Evolutionary conservation across 805 yeast species (phyloP), one percentile per base, ranked within the genome.

Genomic region (Scheffersomyces amazonensis): DNA sequence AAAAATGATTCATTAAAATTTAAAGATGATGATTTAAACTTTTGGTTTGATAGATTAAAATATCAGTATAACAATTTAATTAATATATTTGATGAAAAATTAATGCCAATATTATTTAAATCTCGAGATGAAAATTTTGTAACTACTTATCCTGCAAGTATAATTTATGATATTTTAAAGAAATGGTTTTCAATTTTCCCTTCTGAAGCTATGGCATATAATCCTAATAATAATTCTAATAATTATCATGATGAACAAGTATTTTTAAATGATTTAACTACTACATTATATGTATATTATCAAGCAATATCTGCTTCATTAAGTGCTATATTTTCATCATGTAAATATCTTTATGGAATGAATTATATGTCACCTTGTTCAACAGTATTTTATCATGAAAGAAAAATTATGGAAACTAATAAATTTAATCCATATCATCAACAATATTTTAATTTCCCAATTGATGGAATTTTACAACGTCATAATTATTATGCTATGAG

Each of bases 401-500:
- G 30, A 28, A 32, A 44, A 13, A 31, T 35, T 5, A 40, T 36
- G 42, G 36, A 42, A 12, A 32, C 36, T 4, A 17, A 27, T 24
- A 33, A 33, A 22, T 19, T 34, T 11, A 48, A 45, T 31, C 35
- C 30, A 18, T 42, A 33, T 31, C 39, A 43, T 18, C 21, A 34
- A 11, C 24, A 22, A 6, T 31, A 39, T 16, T 31, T 18, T 13
- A 28, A 34, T 12, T 16, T 35, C 21, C 29, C 35, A 8, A 21
- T 47, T 17, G 48, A 42, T 36, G 52, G 52, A n/a, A 32, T 38
- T 6, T 36, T 59, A 12, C 56, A 48, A 39, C 42, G 62, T 16
- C 60, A 58, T 29, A 53, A 50, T 34, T 54, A 51, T 34, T 59
- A 52, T 35, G 46, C 57, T 5, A 39, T 50, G 37, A 43, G 64